Evolutionary conservation across 23 red algal species (phyloP), one percentile per base, ranked within the genome.

Genomic region (Gracilaria caudata): DNA sequence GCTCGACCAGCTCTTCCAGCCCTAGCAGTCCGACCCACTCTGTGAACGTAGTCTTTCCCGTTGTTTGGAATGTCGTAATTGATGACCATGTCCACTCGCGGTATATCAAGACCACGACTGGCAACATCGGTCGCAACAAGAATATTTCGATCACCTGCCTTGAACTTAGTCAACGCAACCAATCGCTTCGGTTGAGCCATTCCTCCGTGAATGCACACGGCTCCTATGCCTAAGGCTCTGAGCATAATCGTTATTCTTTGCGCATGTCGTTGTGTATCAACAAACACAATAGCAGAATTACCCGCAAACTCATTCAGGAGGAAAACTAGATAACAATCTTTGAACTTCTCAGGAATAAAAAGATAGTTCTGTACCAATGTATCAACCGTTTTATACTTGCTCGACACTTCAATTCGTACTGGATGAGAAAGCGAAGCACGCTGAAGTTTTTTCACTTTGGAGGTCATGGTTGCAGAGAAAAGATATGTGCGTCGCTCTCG

Each of bases 381-480:
- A 28, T 95, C 93, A 0, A 99, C 97, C 13, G 97, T 99, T 55
- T 74, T 44, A 61, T 95, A 99, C 73, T 99, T 99, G 40, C 92
- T 81, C 24, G 89, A 93, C 40, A 95, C 93, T 64, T 95, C 84
- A 19, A 99, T 80, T 72, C 91, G 88, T 13, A 94, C 97, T 0
- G 97, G 93, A 68, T 99, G 66, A 20, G 55, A 63, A n/a, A 99
- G 82, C 2, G 82, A 94, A 16, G 93, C 97, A 11, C 97, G 83
- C 59, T 99, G 97, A 21, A 99, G 87, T 46, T 99, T 99, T 23
- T 78, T 60, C 58, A 99, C 97, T 80, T 99, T 89, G 45, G 81
- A 89, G 10, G 97, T 99, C 97, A 99, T 99, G 6, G 97, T 99
- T 5, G 97, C 97, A 32, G 97, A 99, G 77, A 95, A 99, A 55